phyloP scores from a whole-genome alignment of 164 flowering plant species.

The Piper betle region DNA sequence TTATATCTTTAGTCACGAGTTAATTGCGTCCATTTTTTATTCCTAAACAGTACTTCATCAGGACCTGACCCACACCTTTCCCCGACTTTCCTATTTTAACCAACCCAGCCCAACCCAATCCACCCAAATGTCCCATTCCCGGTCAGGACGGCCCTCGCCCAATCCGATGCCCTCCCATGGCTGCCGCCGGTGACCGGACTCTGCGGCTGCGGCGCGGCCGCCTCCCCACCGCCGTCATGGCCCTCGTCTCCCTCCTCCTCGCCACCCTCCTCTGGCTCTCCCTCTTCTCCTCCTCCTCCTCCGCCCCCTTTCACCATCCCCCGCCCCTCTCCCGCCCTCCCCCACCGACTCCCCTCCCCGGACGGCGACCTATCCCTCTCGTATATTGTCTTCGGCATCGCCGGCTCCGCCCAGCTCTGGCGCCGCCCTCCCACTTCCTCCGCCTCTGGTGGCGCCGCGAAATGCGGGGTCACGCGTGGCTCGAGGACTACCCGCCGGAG shows the following conservation, averaged over 20 bases:
- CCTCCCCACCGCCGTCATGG: slow-evolving; percentile 23
- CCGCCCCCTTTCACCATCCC: slow-evolving; percentile 19
- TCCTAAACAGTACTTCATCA: no score
- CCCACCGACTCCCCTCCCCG: slow-evolving; percentile 6
- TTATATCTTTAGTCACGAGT: no score
- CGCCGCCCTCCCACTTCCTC: slow-evolving; percentile 32
- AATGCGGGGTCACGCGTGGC: slow-evolving; percentile 60
- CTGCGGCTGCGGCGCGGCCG: slow-evolving; percentile 30
- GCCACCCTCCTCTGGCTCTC: slow-evolving; percentile 46
- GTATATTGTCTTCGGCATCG: slow-evolving; percentile 56
- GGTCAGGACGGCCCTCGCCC: no score
- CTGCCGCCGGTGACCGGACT: neutral
- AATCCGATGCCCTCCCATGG: no score
- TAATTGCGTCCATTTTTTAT: no score
- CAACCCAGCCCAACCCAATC: no score
- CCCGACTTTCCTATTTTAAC: no score
- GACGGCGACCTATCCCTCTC: slow-evolving; percentile 12
- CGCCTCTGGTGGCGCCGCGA: slow-evolving; percentile 51
- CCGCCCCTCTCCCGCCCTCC: slow-evolving; percentile 14
- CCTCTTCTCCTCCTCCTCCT: slow-evolving; percentile 36
- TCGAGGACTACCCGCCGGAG: slow-evolving; percentile 30
- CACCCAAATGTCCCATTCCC: no score
- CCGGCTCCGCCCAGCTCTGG: slow-evolving; percentile 51
- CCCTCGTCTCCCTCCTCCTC: slow-evolving; percentile 27
- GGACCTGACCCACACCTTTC: no score